Evolutionary conservation across 2,329 filamentous ascomycete genomes (phyloP).

Genomic region (Arthroderma sp.): DNA sequence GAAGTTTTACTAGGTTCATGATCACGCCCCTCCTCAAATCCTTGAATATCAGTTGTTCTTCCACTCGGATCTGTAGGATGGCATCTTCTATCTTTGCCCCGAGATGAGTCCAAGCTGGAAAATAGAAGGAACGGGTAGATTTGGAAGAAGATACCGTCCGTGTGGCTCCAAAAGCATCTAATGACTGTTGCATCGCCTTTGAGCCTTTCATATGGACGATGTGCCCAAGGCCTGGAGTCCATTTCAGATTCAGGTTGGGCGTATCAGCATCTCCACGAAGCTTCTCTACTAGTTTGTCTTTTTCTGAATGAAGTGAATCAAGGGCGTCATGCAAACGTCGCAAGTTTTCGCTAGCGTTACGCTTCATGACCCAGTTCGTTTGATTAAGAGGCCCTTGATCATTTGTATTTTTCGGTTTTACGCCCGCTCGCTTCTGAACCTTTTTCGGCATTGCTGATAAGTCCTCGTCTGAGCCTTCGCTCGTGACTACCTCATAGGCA

Average conservation of each 20-base stretch:
- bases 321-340: slow-evolving; percentile 56
- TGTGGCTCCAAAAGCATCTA: slow-evolving; percentile 32
- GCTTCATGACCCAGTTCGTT: slow-evolving; percentile 52
- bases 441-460: slow-evolving; percentile 43
- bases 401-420: slow-evolving; percentile 17
- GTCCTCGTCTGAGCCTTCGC: slow-evolving; percentile 50
- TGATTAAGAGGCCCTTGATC: slow-evolving; percentile 26
- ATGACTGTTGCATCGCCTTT: slow-evolving; percentile 46
- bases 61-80: slow-evolving; percentile 63
- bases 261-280: slow-evolving; percentile 51
- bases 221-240: slow-evolving; percentile 77
- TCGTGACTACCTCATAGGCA: slow-evolving; percentile 56
- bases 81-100: slow-evolving; percentile 67
- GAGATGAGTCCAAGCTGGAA: slow-evolving; percentile 69
- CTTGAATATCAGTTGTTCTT: slow-evolving; percentile 71
- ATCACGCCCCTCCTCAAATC: slow-evolving; percentile 64
- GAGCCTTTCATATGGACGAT: slow-evolving; percentile 74
- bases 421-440: slow-evolving; percentile 18
- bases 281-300: slow-evolving; percentile 43
- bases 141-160: slow-evolving; percentile 65
- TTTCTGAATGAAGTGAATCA: slow-evolving; percentile 46
- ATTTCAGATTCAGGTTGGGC: slow-evolving; percentile 61
- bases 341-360: slow-evolving; percentile 53
- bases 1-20: slow-evolving; percentile 66
- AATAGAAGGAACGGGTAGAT: slow-evolving; percentile 71